phyloP scores from a whole-genome alignment of 768 basidiomycete species.

The Trametes meyenii region DNA sequence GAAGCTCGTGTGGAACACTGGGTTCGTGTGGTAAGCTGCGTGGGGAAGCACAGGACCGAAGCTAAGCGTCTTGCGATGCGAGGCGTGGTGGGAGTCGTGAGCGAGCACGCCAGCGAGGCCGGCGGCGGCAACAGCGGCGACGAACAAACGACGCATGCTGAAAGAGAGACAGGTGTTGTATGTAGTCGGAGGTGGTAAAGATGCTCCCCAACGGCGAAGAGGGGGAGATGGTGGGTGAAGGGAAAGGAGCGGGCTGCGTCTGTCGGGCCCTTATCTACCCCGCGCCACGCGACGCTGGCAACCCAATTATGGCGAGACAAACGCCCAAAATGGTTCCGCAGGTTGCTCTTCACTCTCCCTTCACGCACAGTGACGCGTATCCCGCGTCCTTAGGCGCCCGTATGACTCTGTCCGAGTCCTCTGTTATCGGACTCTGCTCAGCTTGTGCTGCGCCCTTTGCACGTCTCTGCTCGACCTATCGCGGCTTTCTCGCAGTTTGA shows the following conservation, averaged over 20 bases:
- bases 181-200: conserved; percentile 1
- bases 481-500: not conserved
- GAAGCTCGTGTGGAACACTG: conserved; percentile 37
- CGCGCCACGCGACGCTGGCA: conserved; percentile 23
- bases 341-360: conserved; percentile 11
- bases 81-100: conserved; percentile 37
- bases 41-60: conserved; percentile 85
- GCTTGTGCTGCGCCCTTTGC: not conserved
- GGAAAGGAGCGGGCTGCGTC: conserved; percentile 13
- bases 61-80: conserved; percentile 80
- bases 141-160: conserved; percentile 65
- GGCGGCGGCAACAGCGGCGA: conserved; percentile 61
- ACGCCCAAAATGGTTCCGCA: conserved; percentile 14
- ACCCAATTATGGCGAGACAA: conserved; percentile 9
- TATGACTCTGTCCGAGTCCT: conserved; percentile 1
- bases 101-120: conserved; percentile 62
- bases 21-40: conserved; percentile 60
- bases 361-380: conserved; percentile 9
- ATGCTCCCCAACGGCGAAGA: conserved; percentile 22
- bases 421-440: conserved; percentile 4
- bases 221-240: conserved; percentile 27
- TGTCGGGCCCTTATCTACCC: conserved; percentile 22
- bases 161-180: conserved; percentile 4
- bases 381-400: conserved; percentile 8
- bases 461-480: not conserved